Evolutionary conservation across 805 yeast species (phyloP), one percentile per base, ranked within the genome.

Genomic region (Jamesozyma hellenica): DNA sequence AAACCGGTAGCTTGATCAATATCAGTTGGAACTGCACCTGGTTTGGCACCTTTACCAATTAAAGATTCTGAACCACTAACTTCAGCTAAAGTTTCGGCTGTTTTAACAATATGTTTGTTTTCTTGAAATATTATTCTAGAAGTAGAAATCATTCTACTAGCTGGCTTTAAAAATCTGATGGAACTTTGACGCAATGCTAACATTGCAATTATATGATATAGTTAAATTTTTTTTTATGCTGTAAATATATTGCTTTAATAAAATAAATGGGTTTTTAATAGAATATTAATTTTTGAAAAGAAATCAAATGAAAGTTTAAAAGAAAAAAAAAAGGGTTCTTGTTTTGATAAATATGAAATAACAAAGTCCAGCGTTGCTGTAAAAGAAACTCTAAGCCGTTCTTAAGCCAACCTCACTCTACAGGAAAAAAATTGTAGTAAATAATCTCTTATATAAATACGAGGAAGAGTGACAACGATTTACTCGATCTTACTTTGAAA

Each of bases 1-100:
- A 90, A 72, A 82, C 98, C 98, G 38, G 98, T 92, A 56, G 96
- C 87, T 72, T 90, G 97, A 58, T 92, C 96, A 51, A 84, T 62
- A 65, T 88, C 95, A 45, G 95, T 78, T 64, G 97, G 96, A 60
- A 92, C 80, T 37, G 80, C 71, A 51, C 90, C 94, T 52, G 75
- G 73, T 51, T 70, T 66, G 50, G 95, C 95, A 76, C 96, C 97
- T 41, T 82, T 78, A 65, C 96, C 96, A 52, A 87, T 75, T 64
- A 90, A 75, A 41, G 86, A 72, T 49, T 73, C 76, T 38, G 79
- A 74, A 58, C 85, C 86, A 39, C 77, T 72, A 52, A 90, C 94
- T 63, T 90, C 94, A 42, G 80, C 67, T 55, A 90, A 73, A 39
- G 58, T 68, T 44, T 67, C 55, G 42, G 94, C 90, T 45, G 86